Evolutionary conservation across 257 asterid genomes (phyloP).

Genomic region (Solanum etuberosum): DNA sequence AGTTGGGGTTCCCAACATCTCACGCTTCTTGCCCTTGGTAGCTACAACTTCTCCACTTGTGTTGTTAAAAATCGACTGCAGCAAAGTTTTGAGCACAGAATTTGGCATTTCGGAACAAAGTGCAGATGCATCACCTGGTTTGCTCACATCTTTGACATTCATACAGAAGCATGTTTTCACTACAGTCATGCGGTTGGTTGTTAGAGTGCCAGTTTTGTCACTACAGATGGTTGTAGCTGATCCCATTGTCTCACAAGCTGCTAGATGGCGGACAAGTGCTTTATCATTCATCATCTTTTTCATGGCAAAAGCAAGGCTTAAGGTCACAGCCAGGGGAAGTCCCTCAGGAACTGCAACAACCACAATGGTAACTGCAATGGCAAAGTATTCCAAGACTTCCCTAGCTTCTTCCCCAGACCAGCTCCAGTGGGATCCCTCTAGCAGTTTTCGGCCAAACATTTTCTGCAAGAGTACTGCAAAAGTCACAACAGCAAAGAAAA

Average conservation of each 20-base stretch:
- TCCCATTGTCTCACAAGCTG: constrained; percentile 15
- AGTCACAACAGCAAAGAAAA: constrained; percentile 8
- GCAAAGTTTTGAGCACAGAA: not conserved
- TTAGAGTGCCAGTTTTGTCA: constrained; percentile 11
- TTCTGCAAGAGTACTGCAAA: constrained; percentile 2
- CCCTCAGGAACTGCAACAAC: constrained; percentile 13
- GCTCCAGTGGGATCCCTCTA: constrained; percentile 8
- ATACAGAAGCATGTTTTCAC: constrained; percentile 10
- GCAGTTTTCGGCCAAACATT: not conserved
- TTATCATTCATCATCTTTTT: constrained; percentile 15
- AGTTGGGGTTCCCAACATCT: constrained; percentile 11
- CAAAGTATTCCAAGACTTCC: constrained; percentile 7
- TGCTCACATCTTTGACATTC: constrained; percentile 4
- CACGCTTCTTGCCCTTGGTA: not conserved
- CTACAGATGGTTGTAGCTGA: constrained; percentile 14
- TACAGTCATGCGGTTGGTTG: constrained; percentile 11
- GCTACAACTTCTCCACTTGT: constrained; percentile 5
- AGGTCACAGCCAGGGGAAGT: constrained; percentile 11
- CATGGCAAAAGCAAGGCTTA: constrained; percentile 14
- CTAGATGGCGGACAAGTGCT: constrained; percentile 10
- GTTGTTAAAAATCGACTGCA: constrained; percentile 7
- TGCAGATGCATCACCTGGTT: not conserved
- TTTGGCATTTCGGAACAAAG: not conserved
- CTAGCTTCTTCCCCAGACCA: constrained; percentile 7
- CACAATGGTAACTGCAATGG: constrained; percentile 7